Base-by-base conservation (phyloP, 2,329 filamentous ascomycete genomes). In the Sporothrix luriei region DNA sequence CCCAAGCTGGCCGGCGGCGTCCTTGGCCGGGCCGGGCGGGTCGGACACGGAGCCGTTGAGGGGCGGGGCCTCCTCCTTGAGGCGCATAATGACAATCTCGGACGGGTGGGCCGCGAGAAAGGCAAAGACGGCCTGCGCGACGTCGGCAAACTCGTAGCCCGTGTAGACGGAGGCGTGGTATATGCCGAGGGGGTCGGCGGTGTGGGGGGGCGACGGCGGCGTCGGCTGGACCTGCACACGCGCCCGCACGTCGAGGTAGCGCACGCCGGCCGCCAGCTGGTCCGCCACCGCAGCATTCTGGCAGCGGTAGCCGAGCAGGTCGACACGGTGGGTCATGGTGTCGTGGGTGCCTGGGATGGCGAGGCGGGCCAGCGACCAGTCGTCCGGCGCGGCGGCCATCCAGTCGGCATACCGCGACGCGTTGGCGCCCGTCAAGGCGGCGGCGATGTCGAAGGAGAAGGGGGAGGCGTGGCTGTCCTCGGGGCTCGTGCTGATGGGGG, bases 261-360 rank as follows among this genome's bases (percentile, higher is more conserved):
- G 80, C 76, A 85, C 73, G 10, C 84, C 84, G 2, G 81, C 79
- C 46, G 74, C 68, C 54, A 85, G 79, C 76, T 85, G 84, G 19
- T 76, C 77, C 16, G 71, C 73, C 26, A 86, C 78, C 72, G 79
- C 79, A 73, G 78, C 78, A 74, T 83, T 84, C 76, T 86, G 84
- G 74, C 83, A 84, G 74, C 83, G 80, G 66, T 81, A 79, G 46
- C 57, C 69, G 33, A 73, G 62, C 70, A 78, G 76, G 55, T 75
- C 73, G 69, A 83, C 76, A 57, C 76, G 74, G 72, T 81, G 83
- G 21, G 84, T 85, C 80, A 85, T 81, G 29, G 83, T 84, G 75
- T 85, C 83, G 76, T 85, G 84, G 1, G 84, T 85, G 40, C 84
- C 84, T 0, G 84, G 84, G 70, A 85, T 80, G 59, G 82, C 84